phyloP scores from a whole-genome alignment of 257 asterid species.

The Petrea volubilis region DNA sequence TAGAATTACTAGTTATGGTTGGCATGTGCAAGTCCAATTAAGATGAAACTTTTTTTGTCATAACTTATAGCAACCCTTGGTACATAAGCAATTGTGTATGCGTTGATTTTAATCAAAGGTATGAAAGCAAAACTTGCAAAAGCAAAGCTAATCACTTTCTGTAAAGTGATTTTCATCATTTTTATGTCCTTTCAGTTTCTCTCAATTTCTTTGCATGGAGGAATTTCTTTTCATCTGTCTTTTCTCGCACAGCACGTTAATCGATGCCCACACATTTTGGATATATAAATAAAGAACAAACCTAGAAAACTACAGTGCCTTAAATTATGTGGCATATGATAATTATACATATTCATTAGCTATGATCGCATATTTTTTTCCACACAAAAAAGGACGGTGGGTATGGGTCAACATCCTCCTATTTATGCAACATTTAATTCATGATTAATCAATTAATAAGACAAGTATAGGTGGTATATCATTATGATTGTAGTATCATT shows the following conservation, averaged over 20 bases:
- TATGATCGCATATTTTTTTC: conserved; percentile 18
- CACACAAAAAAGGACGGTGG: conserved; percentile 11
- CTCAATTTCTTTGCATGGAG: conserved; percentile 39
- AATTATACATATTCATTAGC: conserved; percentile 10
- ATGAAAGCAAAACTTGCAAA: conserved; percentile 36
- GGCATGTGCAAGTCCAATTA: neutral
- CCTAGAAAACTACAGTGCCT: conserved; percentile 19
- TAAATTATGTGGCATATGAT: conserved; percentile 19
- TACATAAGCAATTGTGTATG: conserved; percentile 23
- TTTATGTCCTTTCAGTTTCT: conserved; percentile 35
- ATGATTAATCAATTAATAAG: no score
- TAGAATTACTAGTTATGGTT: no score
- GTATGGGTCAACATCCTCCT: neutral
- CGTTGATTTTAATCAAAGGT: conserved; percentile 52
- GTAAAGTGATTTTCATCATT: conserved; percentile 53
- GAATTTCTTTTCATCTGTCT: conserved; percentile 52
- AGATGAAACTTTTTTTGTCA: conserved; percentile 9
- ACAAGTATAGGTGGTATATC: no score
- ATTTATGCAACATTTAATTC: neutral
- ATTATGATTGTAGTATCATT: no score
- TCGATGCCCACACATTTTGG: conserved; percentile 31
- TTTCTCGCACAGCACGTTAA: conserved; percentile 35
- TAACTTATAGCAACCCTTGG: conserved; percentile 5
- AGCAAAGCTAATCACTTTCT: conserved; percentile 59
- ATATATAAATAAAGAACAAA: conserved; percentile 18